Base-by-base conservation (phyloP, 495 filamentous ascomycete species). In the Sporormia fimetaria region DNA sequence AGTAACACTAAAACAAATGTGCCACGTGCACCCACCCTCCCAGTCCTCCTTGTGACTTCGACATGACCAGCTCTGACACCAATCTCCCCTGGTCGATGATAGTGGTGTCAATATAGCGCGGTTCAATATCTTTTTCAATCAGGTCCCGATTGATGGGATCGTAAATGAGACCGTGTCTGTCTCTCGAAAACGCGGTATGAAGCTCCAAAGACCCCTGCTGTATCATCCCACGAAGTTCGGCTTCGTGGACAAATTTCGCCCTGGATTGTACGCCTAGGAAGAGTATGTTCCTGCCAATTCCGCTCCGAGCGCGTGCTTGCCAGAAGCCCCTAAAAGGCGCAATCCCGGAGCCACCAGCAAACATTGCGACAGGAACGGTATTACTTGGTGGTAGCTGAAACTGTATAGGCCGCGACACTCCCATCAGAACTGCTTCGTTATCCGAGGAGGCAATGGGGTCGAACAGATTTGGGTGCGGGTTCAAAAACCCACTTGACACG, bases 261-360 rank as follows among this genome's bases (percentile, higher is more conserved):
- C 68, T 58, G 20, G 62, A 67, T 46, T 71, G 67, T 5, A 70
- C 65, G 4, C 67, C 68, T 0, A 71, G 58, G 29, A 68, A 71
- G n/a, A 71, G 50, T 25, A 69, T 55, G 35, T 69, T 69, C 16
- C 64, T 51, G 1, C 67, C 66, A 21, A 54, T 54, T 16, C 57
- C 60, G 2, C 51, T 58, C 8, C 47, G 47, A 6, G 65, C 36
- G 1, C 67, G 58, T 28, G 62, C 57, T 47, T 66, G 60, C 67
- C 67, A 71, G 36, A 71, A 71, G 39, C 65, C 64, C 12, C 67
- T 59, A 55, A 70, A 70, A 2, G 67, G 68, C 1, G 68, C 67
- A 30, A 71, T 68, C 10, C 68, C 67, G 25, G 64, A 67, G 2
- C 68, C 68, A 16, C 68, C 67, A 15, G 67, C 66, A 40, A 71